Conservation (phyloP, 179 eudicot genomes). For the Spinacia oleracea region DNA sequence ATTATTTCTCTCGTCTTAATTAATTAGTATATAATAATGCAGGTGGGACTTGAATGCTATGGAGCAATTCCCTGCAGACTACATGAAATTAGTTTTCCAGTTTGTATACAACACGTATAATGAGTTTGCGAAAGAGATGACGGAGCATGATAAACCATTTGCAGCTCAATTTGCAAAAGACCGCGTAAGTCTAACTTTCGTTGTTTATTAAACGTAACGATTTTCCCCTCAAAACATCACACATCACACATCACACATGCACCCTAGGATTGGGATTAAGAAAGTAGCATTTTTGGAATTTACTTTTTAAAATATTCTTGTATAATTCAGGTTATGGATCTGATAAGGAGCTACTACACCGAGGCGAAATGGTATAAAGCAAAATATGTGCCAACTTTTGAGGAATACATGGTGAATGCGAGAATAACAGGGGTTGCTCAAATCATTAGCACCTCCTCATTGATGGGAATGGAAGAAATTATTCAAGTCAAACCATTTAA, state of each 20-base stretch:
- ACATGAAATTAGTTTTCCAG: slow-evolving; percentile 27
- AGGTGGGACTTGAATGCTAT: slow-evolving; percentile 30
- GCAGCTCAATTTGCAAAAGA: slow-evolving; percentile 22
- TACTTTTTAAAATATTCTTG: too few relatives aligned
- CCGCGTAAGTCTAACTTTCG: slow-evolving; percentile 7
- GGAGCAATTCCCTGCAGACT: slow-evolving; percentile 15
- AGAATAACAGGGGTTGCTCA: slow-evolving; percentile 23
- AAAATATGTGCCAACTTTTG: slow-evolving; percentile 24
- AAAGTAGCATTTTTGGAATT: too few relatives aligned
- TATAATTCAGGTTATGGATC: slow-evolving; percentile 22
- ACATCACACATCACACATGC: too few relatives aligned
- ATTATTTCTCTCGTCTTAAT: not conserved
- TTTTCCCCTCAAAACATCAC: too few relatives aligned
- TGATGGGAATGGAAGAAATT: slow-evolving; percentile 26
- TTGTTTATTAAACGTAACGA: too few relatives aligned
- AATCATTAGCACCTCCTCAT: slow-evolving; percentile 17
- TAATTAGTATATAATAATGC: not conserved
- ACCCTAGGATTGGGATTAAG: too few relatives aligned
- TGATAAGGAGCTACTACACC: slow-evolving; percentile 24
- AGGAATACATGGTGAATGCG: slow-evolving; percentile 31
- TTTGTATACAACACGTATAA: slow-evolving; percentile 18
- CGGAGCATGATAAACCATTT: slow-evolving; percentile 20
- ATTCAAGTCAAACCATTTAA: slow-evolving; percentile 11
- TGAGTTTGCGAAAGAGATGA: slow-evolving; percentile 23
- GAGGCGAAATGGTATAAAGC: slow-evolving; percentile 33